These are phyloP conservation scores for Spergularia bocconei DNA, from an alignment of 148 eudicot genomes.

Conservation along the genomic window DNA sequence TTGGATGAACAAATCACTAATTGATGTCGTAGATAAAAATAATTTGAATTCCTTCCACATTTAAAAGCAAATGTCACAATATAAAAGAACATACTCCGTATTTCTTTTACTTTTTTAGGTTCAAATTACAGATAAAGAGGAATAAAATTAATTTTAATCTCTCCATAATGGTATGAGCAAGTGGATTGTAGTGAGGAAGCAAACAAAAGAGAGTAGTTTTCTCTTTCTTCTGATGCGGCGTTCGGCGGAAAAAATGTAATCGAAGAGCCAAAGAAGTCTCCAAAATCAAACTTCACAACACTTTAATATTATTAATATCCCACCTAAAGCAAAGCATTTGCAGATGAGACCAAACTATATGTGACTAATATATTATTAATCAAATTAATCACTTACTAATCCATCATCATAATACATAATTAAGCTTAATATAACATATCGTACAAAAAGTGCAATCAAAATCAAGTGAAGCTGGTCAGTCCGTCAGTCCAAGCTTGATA, in stretches of 20 bases:
- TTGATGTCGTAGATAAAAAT: too few species aligned
- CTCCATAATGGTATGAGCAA: slow-evolving; percentile 7
- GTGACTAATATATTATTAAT: slow-evolving; percentile 7
- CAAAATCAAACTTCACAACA: slow-evolving; percentile 22
- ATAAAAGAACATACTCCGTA: too few species aligned
- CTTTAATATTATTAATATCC: slow-evolving; percentile 1
- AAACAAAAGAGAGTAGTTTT: slow-evolving; percentile 51
- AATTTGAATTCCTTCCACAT: too few species aligned
- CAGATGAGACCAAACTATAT: slow-evolving; percentile 21
- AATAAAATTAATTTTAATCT: too few species aligned
- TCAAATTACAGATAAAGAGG: neutral
- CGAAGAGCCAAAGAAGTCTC: slow-evolving; percentile 16
- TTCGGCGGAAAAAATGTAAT: slow-evolving; percentile 70
- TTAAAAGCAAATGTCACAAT: too few species aligned
- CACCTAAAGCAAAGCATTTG: slow-evolving; percentile 9
- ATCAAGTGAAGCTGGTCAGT: slow-evolving; percentile 25
- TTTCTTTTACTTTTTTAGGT: too few species aligned
- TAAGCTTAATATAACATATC: neutral
- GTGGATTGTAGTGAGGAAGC: slow-evolving; percentile 29
- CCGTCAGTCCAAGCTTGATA: slow-evolving; percentile 4
- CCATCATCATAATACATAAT: slow-evolving; percentile 4
- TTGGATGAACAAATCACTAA: too few species aligned
- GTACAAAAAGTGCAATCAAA: slow-evolving; percentile 13
- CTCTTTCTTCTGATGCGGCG: slow-evolving; percentile 75
- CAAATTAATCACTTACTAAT: neutral